Conservation (phyloP, 148 eudicot genomes). For the Linanthus parryae region DNA sequence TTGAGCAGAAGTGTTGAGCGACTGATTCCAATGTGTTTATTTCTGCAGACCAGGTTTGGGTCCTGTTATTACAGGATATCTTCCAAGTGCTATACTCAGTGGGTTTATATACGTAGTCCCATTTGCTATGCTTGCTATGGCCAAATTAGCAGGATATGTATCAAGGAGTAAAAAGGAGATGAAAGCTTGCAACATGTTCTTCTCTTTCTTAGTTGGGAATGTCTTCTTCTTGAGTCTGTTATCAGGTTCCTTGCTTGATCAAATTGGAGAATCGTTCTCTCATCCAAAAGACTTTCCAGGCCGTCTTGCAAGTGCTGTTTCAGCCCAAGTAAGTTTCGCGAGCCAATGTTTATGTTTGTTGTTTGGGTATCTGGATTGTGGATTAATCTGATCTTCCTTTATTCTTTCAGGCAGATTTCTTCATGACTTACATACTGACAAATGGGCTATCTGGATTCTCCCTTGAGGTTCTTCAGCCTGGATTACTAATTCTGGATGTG, state of each 20-base stretch:
- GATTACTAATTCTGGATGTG: constrained; percentile 59
- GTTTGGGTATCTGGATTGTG: background rate
- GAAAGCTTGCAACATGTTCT: constrained; percentile 82
- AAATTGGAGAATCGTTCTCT: constrained; percentile 68
- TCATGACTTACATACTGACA: constrained; percentile 85
- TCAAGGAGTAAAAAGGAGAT: constrained; percentile 73
- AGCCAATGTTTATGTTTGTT: background rate
- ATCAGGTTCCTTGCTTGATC: constrained; percentile 88
- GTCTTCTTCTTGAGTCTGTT: constrained; percentile 81
- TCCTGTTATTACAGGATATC: constrained; percentile 75
- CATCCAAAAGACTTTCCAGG: constrained; percentile 72
- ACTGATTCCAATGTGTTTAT: background rate
- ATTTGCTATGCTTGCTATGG: constrained; percentile 75
- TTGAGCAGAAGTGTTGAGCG: too few species aligned
- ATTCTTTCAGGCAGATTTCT: constrained; percentile 77
- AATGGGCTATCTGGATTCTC: constrained; percentile 90
- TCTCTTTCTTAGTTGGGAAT: constrained; percentile 84
- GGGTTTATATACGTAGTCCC: constrained; percentile 78
- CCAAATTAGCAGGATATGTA: constrained; percentile 60
- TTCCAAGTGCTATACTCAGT: constrained; percentile 83
- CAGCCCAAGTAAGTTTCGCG: constrained; percentile 58
- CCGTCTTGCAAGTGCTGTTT: constrained; percentile 80
- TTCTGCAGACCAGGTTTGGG: constrained; percentile 69
- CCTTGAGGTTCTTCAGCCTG: constrained; percentile 81
- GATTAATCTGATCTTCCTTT: background rate